phyloP scores from a whole-genome alignment of 192 early-diverging fungal genomes.

The Rhizophagus prolifer region DNA sequence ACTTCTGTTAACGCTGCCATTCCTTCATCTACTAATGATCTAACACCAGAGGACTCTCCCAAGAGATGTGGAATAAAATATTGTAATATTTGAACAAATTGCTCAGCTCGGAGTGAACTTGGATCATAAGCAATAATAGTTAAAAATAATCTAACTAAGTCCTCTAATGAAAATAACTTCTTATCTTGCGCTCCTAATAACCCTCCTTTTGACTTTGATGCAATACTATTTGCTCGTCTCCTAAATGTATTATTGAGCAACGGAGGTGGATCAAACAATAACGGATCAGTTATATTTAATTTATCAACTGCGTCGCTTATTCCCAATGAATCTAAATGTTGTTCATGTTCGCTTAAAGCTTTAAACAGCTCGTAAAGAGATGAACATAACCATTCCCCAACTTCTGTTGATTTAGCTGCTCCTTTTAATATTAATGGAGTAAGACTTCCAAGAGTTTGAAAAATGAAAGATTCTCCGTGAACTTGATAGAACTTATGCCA shows the following conservation, averaged over 20 bases:
- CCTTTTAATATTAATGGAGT: constrained; percentile 49
- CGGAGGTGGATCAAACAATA: neutral
- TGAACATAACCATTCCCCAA: constrained; percentile 44
- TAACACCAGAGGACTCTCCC: constrained; percentile 14
- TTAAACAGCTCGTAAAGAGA: constrained; percentile 48
- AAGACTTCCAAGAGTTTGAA: constrained; percentile 54
- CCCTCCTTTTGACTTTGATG: neutral
- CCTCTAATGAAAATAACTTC: constrained; percentile 42
- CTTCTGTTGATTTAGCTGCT: constrained; percentile 34
- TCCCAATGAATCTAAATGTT: constrained; percentile 32
- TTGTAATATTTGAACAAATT: constrained; percentile 51
- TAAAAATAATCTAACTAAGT: constrained; percentile 57
- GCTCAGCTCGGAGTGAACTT: constrained; percentile 54
- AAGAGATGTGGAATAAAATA: constrained; percentile 42
- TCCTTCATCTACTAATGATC: constrained; percentile 39
- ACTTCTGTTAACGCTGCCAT: constrained; percentile 50
- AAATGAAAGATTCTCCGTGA: constrained; percentile 59
- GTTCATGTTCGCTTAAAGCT: constrained; percentile 40
- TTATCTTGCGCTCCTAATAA: constrained; percentile 33
- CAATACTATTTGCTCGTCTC: constrained; percentile 16
- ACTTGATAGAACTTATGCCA: constrained; percentile 53
- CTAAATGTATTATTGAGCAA: constrained; percentile 29
- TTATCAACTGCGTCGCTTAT: constrained; percentile 15
- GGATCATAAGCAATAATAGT: constrained; percentile 60
- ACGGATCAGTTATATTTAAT: neutral